Conservation (phyloP, 78 protist genomes). For the Parvularia atlantis region DNA sequence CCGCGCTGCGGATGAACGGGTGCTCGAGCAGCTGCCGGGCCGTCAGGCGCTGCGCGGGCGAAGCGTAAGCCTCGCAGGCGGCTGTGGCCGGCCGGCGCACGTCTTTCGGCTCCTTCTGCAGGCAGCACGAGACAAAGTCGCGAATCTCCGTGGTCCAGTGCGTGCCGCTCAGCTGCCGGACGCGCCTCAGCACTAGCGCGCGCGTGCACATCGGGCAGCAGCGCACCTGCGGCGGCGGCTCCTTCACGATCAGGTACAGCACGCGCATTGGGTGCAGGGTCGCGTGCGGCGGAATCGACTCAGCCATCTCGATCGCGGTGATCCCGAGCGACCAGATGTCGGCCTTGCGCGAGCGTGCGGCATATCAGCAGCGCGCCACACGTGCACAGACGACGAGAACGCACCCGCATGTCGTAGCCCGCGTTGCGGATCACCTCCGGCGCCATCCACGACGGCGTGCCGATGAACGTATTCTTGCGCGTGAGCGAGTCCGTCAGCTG, state of each 20-base stretch:
- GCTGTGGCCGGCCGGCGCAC: too few species aligned
- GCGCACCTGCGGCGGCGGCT: conserved; percentile 45
- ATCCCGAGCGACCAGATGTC: conserved; percentile 75
- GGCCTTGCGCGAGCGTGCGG: background rate
- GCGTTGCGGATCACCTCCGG: conserved; percentile 31
- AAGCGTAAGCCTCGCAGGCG: too few species aligned
- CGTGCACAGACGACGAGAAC: background rate
- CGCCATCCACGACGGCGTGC: conserved; percentile 44
- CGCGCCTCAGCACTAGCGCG: too few species aligned
- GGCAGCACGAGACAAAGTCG: too few species aligned
- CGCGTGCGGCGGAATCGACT: conserved; percentile 47
- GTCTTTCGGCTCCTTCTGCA: too few species aligned
- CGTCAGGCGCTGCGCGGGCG: too few species aligned
- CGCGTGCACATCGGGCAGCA: too few species aligned
- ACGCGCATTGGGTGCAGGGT: conserved; percentile 52
- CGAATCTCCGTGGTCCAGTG: too few species aligned
- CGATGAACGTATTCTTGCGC: background rate
- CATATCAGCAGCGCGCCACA: background rate
- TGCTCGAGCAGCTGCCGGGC: too few species aligned
- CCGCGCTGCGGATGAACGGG: too few species aligned
- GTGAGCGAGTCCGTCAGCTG: background rate
- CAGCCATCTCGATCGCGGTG: conserved; percentile 61
- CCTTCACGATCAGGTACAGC: conserved; percentile 33
- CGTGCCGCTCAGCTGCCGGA: too few species aligned
- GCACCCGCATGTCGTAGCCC: background rate